These are phyloP conservation scores for Pleurotus tuber-regium DNA, from an alignment of 768 basidiomycete genomes.

Conservation along the genomic window DNA sequence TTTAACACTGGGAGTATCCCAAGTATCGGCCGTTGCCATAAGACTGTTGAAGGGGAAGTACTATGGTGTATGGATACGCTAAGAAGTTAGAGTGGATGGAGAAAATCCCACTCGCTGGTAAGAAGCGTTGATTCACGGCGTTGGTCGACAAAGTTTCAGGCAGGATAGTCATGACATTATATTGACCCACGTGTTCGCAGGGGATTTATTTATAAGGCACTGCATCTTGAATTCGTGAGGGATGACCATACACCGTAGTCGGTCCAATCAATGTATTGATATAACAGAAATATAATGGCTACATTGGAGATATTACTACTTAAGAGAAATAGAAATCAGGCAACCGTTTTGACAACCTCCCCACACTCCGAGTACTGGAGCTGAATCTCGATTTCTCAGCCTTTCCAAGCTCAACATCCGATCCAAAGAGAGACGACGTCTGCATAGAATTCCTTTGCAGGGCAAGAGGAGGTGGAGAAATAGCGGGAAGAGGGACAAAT, in stretches of 20 bases:
- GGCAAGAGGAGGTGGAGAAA: not conserved
- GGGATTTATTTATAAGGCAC: not conserved
- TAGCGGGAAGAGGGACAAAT: conserved; percentile 12
- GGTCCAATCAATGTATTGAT: not conserved
- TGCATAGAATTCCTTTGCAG: not conserved
- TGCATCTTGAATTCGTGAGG: not conserved
- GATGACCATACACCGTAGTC: not conserved
- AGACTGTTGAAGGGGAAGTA: not conserved
- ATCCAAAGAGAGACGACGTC: not conserved
- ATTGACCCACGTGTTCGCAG: not conserved
- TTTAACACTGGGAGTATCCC: conserved; percentile 14
- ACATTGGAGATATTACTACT: not conserved
- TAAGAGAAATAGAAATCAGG: conserved; percentile 10
- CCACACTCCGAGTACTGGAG: conserved; percentile 1
- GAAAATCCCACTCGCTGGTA: not conserved
- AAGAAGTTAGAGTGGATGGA: not conserved
- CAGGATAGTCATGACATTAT: not conserved
- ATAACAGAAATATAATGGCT: not conserved
- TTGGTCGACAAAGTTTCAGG: not conserved
- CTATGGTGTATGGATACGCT: not conserved
- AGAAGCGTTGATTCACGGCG: not conserved
- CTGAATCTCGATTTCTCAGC: conserved; percentile 1
- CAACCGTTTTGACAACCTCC: conserved; percentile 6
- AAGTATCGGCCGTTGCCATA: not conserved
- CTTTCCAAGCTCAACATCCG: not conserved